Evolutionary conservation across 2,329 filamentous ascomycete species (phyloP).

Genomic region (Cytospora chrysosperma): DNA sequence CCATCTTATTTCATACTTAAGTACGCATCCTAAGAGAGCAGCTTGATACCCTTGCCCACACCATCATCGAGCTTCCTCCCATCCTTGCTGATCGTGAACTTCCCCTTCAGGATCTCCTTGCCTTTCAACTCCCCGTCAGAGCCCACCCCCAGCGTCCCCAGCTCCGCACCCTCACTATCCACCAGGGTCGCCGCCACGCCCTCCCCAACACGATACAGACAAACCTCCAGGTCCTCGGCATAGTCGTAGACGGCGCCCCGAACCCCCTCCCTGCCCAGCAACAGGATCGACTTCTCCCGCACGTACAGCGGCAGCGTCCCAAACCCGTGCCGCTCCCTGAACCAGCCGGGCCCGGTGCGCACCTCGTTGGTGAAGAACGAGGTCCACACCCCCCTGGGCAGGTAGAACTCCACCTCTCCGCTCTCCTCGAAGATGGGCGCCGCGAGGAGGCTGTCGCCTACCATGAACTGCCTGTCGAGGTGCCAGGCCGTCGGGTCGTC

Average conservation of each 20-base stretch:
- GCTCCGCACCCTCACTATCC: slow-evolving; percentile 40
- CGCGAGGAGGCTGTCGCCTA: slow-evolving; percentile 63
- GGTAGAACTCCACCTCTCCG: slow-evolving; percentile 65
- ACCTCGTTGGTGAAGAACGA: slow-evolving; percentile 49
- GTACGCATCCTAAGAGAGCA: slow-evolving; percentile 3
- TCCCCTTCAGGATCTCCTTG: slow-evolving; percentile 40
- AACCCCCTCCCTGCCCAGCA: slow-evolving; percentile 42
- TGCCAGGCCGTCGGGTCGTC: slow-evolving; percentile 67
- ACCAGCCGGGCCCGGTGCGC: slow-evolving; percentile 55
- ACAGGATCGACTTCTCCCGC: slow-evolving; percentile 51
- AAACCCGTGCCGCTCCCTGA: slow-evolving; percentile 59
- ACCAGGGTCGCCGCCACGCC: slow-evolving; percentile 45
- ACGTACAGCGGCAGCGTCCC: slow-evolving; percentile 59
- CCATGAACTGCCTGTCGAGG: slow-evolving; percentile 71
- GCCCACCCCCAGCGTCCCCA: slow-evolving; percentile 42
- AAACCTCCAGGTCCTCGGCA: slow-evolving; percentile 45
- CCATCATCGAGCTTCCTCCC: slow-evolving; percentile 19
- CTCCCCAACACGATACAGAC: slow-evolving; percentile 42
- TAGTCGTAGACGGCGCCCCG: slow-evolving; percentile 49
- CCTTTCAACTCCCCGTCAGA: slow-evolving; percentile 41
- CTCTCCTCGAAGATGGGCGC: slow-evolving; percentile 64
- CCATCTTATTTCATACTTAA: no score
- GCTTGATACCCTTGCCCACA: slow-evolving; percentile 7
- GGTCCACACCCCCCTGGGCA: slow-evolving; percentile 50
- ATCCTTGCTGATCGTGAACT: slow-evolving; percentile 25